Evolutionary conservation across 1,284 basidiomycete genomes (phyloP), one percentile per base, ranked within the genome.

Genomic region (Rugiboletus extremiorientalis): DNA sequence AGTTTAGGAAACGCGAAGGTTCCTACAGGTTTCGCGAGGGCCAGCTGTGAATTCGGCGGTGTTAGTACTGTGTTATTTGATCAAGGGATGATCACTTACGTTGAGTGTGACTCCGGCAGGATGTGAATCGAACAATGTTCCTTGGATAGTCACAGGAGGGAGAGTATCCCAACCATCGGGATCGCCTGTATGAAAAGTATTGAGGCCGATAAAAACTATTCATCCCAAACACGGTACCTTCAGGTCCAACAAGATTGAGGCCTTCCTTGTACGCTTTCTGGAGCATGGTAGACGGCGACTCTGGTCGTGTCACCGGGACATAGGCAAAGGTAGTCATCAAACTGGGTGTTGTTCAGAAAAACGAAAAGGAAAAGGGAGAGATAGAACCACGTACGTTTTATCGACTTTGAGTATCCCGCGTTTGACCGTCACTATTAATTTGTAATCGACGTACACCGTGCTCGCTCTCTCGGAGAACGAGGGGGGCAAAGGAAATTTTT

Each of bases 1-100:
- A 51, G n/a, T 50, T 18, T 20, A 6, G 31, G 12, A 36, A 9
- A 43, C 8, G 16, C 5, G 16, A 38, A 36, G 16, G 4, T 23
- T 67, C 76, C 56, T 67, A 85, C 83, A n/a, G 85, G 84, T 42
- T 71, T 79, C 23, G 81, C 81, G 33, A 86, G 68, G 5, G 81
- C 77, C 20, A 84, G 68, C 84, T 86, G 60, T 20, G 52, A n/a
- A 55, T n/a, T n/a, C n/a, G 34, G n/a, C 44, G 36, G 14, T 20
- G 16, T 41, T 27, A 43, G 25, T 14, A 6, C 40, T 28, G 30
- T 28, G 36, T 38, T 27, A 28, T 27, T n/a, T 27, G 15, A 34
- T 36, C 5, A n/a, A 53, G 50, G 50, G 42, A 20, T 33, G 15
- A 44, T 16, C 11, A 72, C 79, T 60, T 63, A 84, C 84, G 15